Base-by-base conservation (phyloP, 257 asterid genomes). In the Prunella vulgaris region DNA sequence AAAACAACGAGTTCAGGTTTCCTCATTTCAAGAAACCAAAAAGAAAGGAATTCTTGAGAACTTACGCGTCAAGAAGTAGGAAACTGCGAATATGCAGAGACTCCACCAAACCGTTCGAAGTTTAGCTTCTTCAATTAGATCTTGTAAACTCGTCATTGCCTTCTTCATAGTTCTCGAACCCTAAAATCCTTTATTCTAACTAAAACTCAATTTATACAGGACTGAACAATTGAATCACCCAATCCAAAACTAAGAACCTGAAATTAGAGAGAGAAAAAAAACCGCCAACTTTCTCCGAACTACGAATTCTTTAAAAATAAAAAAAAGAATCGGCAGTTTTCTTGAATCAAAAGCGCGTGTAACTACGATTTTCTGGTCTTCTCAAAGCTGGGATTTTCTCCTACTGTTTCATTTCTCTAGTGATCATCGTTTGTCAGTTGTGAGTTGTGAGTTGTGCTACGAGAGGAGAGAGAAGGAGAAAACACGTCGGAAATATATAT, bases 121-220 rank as follows among this genome's bases (percentile, higher is more conserved):
- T 87, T 94, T 94, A 62, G 96, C 97, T 84, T 94, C 98, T 77
- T 94, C 97, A 74, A 94, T 89, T 79, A 94, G 99, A 89, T 92
- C 99, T 70, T 92, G 89, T 58, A 94, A 7, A 64, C 87, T 84
- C 79, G 74, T 83, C 97, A 89, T 92, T 68, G 90, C 77, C 86
- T 82, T 91, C 87, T 69, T 86, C 95, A 87, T 88, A 68, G 51
- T 25, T 70, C 44, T 28, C 57, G 48, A 84, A 74, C 80, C 91
- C 81, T 67, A 76, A 15, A 69, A 28, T 56, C 51, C 15, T 17
- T 25, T 24, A 25, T 14, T 20, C 15, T 22, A n/a, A 40, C 66
- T 52, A 59, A 66, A 73, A 56, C 75, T 69, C 79, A 73, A 73
- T 30, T 49, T 10, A 18, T 35, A 24, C 77, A 58, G 46, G 17